phyloP scores from a whole-genome alignment of 371 early-diverging fungal species.

The Rhizomucor pusillus region DNA sequence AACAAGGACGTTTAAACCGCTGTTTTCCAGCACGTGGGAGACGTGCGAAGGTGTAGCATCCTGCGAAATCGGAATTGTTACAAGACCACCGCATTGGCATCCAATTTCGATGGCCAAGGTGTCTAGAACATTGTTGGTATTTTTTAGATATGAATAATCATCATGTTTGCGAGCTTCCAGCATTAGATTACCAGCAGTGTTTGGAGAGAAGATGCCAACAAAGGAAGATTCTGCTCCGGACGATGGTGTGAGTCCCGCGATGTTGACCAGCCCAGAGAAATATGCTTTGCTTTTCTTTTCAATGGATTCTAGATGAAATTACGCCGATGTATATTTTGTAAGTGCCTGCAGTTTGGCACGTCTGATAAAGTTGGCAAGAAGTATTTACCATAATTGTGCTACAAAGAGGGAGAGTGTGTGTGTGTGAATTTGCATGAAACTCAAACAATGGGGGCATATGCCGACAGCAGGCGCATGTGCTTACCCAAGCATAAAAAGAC shows the following conservation, averaged over 20 bases:
- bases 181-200: slow-evolving; percentile 42
- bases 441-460: too few species aligned
- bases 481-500: too few species aligned
- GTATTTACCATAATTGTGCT: too few species aligned
- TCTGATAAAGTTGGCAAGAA: too few species aligned
- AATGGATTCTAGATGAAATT: slow-evolving; percentile 16
- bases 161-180: too few species aligned
- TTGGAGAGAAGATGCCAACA: slow-evolving; percentile 50
- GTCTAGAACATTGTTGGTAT: slow-evolving; percentile 20
- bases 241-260: slow-evolving; percentile 38
- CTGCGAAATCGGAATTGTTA: slow-evolving; percentile 43
- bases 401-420: too few species aligned
- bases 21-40: slow-evolving; percentile 25
- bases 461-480: too few species aligned
- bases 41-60: slow-evolving; percentile 26
- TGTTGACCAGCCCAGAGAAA: slow-evolving; percentile 25
- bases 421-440: too few species aligned
- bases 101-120: slow-evolving; percentile 37
- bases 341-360: too few species aligned
- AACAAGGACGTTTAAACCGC: slow-evolving; percentile 28
- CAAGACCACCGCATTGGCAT: slow-evolving; percentile 34
- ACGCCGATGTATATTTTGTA: not conserved
- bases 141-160: too few species aligned
- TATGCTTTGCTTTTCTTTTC: slow-evolving; percentile 15
- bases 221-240: slow-evolving; percentile 42